Percentiles rank a stretch among this genome's conserved stretches.
phyloP scores from a whole-genome alignment of 768 basidiomycete species.

The Clavulina sp. region DNA sequence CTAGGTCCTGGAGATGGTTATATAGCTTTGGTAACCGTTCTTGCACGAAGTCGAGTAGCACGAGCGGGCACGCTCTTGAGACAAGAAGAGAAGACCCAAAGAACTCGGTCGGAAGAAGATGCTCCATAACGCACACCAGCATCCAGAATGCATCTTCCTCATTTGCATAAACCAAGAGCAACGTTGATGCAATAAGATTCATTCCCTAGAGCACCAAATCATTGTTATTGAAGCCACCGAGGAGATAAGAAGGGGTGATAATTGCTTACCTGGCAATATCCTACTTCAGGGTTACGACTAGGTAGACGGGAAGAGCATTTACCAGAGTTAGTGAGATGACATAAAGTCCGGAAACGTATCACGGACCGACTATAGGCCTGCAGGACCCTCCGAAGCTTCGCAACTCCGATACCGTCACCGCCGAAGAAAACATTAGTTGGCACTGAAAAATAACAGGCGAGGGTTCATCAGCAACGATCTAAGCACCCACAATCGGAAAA shows the following conservation, averaged over 20 bases:
- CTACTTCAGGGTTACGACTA: conserved; percentile 81
- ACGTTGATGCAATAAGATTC: conserved; percentile 89
- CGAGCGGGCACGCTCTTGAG: conserved; percentile 84
- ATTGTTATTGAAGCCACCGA: background rate
- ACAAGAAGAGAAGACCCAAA: conserved; percentile 85
- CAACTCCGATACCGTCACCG: conserved; percentile 86
- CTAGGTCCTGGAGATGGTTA: conserved; percentile 56
- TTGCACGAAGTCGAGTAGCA: conserved; percentile 73
- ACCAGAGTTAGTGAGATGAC: background rate
- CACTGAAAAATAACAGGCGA: conserved; percentile 22
- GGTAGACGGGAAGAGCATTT: background rate
- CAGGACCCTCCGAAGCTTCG: conserved; percentile 78
- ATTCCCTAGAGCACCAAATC: conserved; percentile 30
- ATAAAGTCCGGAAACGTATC: background rate
- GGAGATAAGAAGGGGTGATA: background rate
- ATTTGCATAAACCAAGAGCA: conserved; percentile 80
- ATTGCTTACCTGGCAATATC: conserved; percentile 52
- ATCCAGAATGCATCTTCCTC: conserved; percentile 98
- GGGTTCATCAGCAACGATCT: background rate
- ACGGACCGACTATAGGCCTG: conserved; percentile 81
- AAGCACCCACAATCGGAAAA: background rate
- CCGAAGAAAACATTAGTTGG: conserved; percentile 94
- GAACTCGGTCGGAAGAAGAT: conserved; percentile 79
- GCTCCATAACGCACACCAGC: conserved; percentile 73
- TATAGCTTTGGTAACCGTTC: conserved; percentile 60